phyloP scores from a whole-genome alignment of 176 grass and related monocot genomes.

The Eleusine coracana region DNA sequence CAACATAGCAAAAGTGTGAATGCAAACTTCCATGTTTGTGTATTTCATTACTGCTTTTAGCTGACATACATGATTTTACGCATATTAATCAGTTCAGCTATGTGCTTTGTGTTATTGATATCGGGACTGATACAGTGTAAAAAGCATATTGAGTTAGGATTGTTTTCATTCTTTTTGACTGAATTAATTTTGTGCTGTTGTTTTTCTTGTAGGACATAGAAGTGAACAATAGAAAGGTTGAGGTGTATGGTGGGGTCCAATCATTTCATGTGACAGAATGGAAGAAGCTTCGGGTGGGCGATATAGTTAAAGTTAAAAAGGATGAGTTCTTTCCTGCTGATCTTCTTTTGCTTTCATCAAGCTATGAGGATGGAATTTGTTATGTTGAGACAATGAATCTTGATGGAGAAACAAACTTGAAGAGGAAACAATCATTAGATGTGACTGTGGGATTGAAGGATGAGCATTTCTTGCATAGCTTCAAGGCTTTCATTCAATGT shows the following conservation, averaged over 20 bases:
- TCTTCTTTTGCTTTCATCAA: constrained; percentile 88
- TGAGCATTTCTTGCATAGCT: constrained; percentile 56
- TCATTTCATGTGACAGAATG: constrained; percentile 71
- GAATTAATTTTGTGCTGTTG: not conserved
- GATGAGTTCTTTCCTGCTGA: constrained; percentile 93
- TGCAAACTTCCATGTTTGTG: not conserved
- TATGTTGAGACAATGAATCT: constrained; percentile 99
- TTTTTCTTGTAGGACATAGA: constrained; percentile 63
- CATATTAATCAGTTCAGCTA: not conserved
- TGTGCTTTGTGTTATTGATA: constrained; percentile 2
- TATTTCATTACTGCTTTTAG: not conserved
- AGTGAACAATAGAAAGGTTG: constrained; percentile 86
- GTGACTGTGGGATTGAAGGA: constrained; percentile 56
- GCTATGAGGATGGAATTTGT: constrained; percentile 79
- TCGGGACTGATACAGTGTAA: not conserved
- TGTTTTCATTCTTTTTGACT: not conserved
- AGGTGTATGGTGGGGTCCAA: constrained; percentile 52
- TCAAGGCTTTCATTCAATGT: constrained; percentile 79
- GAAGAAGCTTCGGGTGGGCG: constrained; percentile 80
- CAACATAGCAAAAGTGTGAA: not conserved
- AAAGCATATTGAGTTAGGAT: not conserved
- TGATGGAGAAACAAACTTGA: constrained; percentile 96
- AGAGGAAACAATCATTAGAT: constrained; percentile 78
- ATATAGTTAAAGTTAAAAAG: constrained; percentile 90
- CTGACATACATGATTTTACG: not conserved